These are phyloP conservation scores for Blastocystis sp. DNA, from an alignment of 352 stramenopile genomes.

Conservation along the genomic window DNA sequence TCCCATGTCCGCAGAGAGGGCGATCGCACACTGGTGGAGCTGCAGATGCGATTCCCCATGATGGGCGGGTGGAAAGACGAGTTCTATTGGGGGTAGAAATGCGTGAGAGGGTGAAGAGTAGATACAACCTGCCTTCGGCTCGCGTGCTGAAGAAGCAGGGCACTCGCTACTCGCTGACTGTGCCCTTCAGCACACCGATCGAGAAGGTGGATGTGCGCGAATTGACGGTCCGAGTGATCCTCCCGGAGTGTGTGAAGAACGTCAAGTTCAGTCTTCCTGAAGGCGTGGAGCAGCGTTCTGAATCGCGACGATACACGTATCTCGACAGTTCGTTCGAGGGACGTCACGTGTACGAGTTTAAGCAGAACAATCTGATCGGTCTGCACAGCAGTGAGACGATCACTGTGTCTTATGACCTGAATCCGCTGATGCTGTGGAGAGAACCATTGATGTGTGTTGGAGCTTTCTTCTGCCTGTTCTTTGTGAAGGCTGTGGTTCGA, in stretches of 20 bases:
- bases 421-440: constrained; percentile 29
- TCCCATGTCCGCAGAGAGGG: constrained; percentile 58
- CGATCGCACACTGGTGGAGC: constrained; percentile 59
- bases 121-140: not conserved
- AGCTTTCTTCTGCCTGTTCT: constrained; percentile 58
- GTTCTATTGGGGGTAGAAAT: constrained; percentile 67
- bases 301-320: constrained; percentile 65
- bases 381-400: constrained; percentile 66
- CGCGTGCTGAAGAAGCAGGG: constrained; percentile 47
- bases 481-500: constrained; percentile 26
- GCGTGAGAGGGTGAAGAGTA: constrained; percentile 58
- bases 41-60: constrained; percentile 65
- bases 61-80: constrained; percentile 67
- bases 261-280: constrained; percentile 64
- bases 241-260: constrained; percentile 65
- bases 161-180: constrained; percentile 64
- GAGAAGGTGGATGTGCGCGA: constrained; percentile 63
- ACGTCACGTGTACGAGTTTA: constrained; percentile 65
- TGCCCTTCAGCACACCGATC: constrained; percentile 65
- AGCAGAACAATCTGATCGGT: constrained; percentile 40
- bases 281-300: constrained; percentile 1
- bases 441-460: constrained; percentile 58
- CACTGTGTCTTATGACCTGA: constrained; percentile 59
- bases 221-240: constrained; percentile 66
- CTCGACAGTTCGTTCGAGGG: constrained; percentile 64